These are phyloP conservation scores for Dactylellina cionopaga DNA, from an alignment of 2,329 filamentous ascomycete species.

Conservation along the genomic window DNA sequence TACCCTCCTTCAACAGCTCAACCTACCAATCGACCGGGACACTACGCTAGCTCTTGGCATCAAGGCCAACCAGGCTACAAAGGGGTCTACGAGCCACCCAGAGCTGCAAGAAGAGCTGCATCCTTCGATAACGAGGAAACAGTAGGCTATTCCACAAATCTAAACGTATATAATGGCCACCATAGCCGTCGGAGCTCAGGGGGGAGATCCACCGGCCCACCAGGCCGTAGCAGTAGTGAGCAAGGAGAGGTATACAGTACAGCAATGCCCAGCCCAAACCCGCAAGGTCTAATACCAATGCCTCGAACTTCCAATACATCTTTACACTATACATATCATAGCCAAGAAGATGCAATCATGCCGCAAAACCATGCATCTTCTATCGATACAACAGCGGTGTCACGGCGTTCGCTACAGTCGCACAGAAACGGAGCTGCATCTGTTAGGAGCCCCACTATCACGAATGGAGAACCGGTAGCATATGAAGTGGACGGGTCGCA, in stretches of 20 bases:
- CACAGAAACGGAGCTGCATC: constrained; percentile 27
- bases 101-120: constrained; percentile 27
- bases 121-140: constrained; percentile 36
- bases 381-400: constrained; percentile 40
- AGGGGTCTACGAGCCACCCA: constrained; percentile 29
- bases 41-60: constrained; percentile 46
- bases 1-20: constrained; percentile 11
- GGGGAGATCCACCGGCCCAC: constrained; percentile 15
- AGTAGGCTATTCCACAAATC: background rate
- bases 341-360: constrained; percentile 23
- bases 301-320: constrained; percentile 33
- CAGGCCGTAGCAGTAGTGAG: constrained; percentile 36
- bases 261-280: constrained; percentile 29
- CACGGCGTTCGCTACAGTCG: constrained; percentile 33
- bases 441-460: constrained; percentile 17
- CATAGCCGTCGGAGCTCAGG: constrained; percentile 41
- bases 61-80: constrained; percentile 32
- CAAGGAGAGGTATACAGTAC: constrained; percentile 42
- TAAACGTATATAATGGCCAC: constrained; percentile 15
- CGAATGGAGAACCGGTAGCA: constrained; percentile 14
- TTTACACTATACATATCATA: constrained; percentile 31
- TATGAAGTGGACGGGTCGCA: constrained; percentile 44
- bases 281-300: constrained; percentile 23
- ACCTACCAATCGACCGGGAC: background rate
- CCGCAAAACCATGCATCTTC: constrained; percentile 28